Conservation (phyloP, 208 protist genomes). For the Crithidia thermophila region DNA sequence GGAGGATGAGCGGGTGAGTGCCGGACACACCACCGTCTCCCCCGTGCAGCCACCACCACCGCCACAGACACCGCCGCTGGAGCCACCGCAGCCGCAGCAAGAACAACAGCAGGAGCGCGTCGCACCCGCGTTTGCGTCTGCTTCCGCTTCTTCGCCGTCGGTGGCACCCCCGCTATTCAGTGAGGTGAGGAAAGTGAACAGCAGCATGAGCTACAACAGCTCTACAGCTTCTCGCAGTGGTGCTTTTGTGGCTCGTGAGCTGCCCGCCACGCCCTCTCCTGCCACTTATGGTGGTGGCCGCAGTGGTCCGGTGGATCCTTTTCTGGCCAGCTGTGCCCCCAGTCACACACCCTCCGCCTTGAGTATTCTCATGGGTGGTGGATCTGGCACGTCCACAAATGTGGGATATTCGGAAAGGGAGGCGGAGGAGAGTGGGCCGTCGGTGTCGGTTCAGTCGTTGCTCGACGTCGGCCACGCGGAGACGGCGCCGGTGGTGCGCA, state of each 20-base stretch:
- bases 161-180: too few relatives aligned
- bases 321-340: background rate
- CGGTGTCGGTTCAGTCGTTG: constrained; percentile 54
- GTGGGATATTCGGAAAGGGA: background rate
- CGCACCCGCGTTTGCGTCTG: too few relatives aligned
- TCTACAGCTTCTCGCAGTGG: too few relatives aligned
- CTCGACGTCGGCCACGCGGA: constrained; percentile 50
- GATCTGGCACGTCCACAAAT: too few relatives aligned
- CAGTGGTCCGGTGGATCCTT: constrained; percentile 32
- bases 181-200: too few relatives aligned
- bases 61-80: background rate
- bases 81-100: background rate
- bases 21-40: constrained; percentile 5
- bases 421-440: background rate
- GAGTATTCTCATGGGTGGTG: too few relatives aligned
- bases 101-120: too few relatives aligned
- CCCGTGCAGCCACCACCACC: background rate
- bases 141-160: too few relatives aligned
- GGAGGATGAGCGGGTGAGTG: constrained; percentile 14
- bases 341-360: too few relatives aligned
- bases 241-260: constrained; percentile 22
- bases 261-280: background rate
- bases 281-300: background rate
- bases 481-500: constrained; percentile 35
- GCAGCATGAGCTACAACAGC: too few relatives aligned